These are phyloP conservation scores for Juncus effusus DNA, from an alignment of 176 grass and related monocot species.

Conservation along the genomic window DNA sequence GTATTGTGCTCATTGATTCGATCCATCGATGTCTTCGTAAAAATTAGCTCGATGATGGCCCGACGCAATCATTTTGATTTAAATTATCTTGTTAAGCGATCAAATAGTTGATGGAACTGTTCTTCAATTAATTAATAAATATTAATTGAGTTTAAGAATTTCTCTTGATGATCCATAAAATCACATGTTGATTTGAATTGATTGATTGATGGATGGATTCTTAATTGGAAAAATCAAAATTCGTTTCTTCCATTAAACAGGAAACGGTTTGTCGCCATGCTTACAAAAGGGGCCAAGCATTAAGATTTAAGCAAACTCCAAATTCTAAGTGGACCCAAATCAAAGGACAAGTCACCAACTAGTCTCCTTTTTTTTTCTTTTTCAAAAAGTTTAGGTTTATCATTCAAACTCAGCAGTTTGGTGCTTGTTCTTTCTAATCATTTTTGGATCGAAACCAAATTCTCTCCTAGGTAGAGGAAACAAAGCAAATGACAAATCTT, in stretches of 20 bases:
- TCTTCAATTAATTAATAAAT: background rate
- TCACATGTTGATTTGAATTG: background rate
- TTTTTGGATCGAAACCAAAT: background rate
- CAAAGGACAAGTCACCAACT: conserved; percentile 21
- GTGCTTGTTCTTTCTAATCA: background rate
- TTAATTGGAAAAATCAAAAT: conserved; percentile 3
- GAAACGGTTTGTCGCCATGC: conserved; percentile 5
- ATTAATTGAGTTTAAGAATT: background rate
- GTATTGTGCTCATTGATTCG: too few species aligned
- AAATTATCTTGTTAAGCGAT: background rate
- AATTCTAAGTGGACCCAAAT: conserved; percentile 17
- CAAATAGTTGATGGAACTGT: background rate
- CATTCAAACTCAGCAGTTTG: conserved; percentile 11
- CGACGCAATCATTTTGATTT: background rate
- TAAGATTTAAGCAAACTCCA: background rate
- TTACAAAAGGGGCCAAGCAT: conserved; percentile 14
- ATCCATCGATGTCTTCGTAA: too few species aligned
- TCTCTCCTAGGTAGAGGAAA: conserved; percentile 9
- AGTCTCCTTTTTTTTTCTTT: conserved; percentile 13
- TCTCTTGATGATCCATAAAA: background rate
- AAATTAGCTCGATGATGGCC: too few species aligned
- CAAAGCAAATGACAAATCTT: conserved; percentile 19
- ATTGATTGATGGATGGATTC: conserved; percentile 1
- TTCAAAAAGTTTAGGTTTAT: conserved; percentile 9
- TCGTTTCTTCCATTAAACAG: conserved; percentile 15